Evolutionary conservation across 2,329 filamentous ascomycete species (phyloP).

Genomic region (Endothia cerciana): DNA sequence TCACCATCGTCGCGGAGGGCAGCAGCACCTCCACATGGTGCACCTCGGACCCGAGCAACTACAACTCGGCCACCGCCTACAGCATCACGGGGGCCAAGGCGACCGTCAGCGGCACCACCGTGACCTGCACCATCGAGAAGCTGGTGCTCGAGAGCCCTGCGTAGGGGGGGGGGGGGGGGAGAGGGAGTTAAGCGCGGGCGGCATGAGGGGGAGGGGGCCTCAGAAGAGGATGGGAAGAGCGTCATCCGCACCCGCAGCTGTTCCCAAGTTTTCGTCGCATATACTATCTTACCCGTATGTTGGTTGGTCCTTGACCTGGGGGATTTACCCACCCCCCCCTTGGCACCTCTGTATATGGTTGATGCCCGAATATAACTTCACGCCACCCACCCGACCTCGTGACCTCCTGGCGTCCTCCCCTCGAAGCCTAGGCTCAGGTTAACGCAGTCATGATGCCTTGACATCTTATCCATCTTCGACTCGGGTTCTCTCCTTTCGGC

Average conservation of each 20-base stretch:
- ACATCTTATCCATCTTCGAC: too few relatives aligned
- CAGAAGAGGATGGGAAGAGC: neutral
- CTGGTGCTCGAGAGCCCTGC: constrained; percentile 48
- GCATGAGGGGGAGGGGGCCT: too few relatives aligned
- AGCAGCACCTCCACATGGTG: constrained; percentile 40
- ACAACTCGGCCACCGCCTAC: constrained; percentile 42
- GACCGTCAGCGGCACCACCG: constrained; percentile 39
- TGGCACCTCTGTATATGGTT: neutral
- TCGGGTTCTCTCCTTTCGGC: too few relatives aligned
- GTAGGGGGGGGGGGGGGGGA: constrained; percentile 15
- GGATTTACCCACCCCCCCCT: too few relatives aligned
- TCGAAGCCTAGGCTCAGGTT: too few relatives aligned
- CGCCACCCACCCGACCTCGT: neutral
- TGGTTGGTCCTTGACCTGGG: neutral
- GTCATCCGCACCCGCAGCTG: neutral
- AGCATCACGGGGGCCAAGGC: constrained; percentile 40
- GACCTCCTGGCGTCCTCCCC: neutral
- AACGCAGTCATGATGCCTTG: too few relatives aligned
- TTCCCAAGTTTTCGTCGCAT: neutral
- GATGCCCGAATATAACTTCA: neutral
- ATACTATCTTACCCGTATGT: neutral
- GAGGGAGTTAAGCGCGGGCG: too few relatives aligned
- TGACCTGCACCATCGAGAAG: constrained; percentile 48
- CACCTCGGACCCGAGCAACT: constrained; percentile 42
- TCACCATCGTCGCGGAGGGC: constrained; percentile 50